Evolutionary conservation across 768 basidiomycete genomes (phyloP).

Genomic region (Leucocoprinus leucothites): DNA sequence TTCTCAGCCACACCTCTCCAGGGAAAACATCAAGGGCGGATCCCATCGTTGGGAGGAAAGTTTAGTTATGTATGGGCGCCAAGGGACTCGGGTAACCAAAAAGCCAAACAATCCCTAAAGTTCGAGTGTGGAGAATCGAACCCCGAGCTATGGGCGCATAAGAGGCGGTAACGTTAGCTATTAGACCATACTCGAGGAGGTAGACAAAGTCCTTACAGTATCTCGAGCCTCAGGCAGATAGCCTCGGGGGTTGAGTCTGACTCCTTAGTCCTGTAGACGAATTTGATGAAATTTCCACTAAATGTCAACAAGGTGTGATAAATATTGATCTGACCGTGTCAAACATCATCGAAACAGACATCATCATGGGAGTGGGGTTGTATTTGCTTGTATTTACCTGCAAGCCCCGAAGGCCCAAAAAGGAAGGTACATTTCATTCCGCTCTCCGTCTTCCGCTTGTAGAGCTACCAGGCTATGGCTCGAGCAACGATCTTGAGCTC

Average conservation of each 20-base stretch:
- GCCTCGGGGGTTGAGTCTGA: no score
- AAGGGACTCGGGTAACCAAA: no score
- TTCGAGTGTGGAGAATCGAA: slow-evolving; percentile 27
- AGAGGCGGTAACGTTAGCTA: slow-evolving; percentile 56
- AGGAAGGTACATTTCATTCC: not conserved
- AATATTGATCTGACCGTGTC: no score
- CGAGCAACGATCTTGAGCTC: no score
- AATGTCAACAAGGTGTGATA: no score
- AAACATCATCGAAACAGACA: not conserved
- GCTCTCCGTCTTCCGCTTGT: not conserved
- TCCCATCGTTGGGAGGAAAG: not conserved
- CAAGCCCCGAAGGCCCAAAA: slow-evolving; percentile 1
- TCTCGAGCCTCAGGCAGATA: no score
- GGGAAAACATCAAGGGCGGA: slow-evolving; percentile 22
- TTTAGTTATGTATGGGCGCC: not conserved
- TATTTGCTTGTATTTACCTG: not conserved
- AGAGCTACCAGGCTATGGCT: no score
- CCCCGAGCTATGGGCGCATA: slow-evolving; percentile 36
- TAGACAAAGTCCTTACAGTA: not conserved
- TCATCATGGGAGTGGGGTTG: not conserved
- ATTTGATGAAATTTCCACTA: no score
- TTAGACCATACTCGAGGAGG: slow-evolving; percentile 42
- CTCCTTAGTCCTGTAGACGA: no score
- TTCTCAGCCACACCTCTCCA: slow-evolving; percentile 40
- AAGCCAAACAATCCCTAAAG: no score